These are phyloP conservation scores for Flaveria linearis DNA, from an alignment of 129 eudicot genomes.

Conservation along the genomic window DNA sequence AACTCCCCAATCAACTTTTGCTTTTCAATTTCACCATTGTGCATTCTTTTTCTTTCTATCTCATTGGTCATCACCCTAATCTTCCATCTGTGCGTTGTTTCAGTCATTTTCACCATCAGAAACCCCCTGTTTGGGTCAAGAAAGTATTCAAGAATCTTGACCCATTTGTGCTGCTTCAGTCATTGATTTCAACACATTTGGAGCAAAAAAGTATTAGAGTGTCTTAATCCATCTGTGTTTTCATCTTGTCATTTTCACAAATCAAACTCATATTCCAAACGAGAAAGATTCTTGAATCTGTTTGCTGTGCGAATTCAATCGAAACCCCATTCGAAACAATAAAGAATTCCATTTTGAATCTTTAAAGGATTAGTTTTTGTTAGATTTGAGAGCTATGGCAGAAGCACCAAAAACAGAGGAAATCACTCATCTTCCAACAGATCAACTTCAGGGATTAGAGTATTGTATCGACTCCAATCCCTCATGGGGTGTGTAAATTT, in stretches of 20 bases:
- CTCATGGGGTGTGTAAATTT: conserved; percentile 76
- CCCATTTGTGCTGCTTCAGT: neutral
- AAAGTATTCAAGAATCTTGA: conserved; percentile 34
- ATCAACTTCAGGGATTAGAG: conserved; percentile 95
- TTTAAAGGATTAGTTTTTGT: neutral
- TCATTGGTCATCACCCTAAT: conserved; percentile 32
- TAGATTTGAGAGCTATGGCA: conserved; percentile 46
- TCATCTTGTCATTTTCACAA: conserved; percentile 6
- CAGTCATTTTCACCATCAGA: conserved; percentile 13
- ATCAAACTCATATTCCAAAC: conserved; percentile 11
- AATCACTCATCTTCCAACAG: conserved; percentile 95
- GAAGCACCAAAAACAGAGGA: conserved; percentile 94
- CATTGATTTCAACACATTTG: conserved; percentile 19
- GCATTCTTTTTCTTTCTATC: conserved; percentile 38
- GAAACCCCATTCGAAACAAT: neutral
- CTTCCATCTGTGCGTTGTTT: conserved; percentile 1
- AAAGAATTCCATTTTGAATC: conserved; percentile 11
- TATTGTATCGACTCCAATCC: conserved; percentile 98
- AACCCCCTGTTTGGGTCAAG: conserved; percentile 36
- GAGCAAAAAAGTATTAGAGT: neutral
- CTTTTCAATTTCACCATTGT: conserved; percentile 42
- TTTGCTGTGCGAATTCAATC: too few species aligned
- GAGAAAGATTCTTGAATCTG: too few species aligned
- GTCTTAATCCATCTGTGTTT: neutral
- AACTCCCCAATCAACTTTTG: conserved; percentile 47